These are phyloP conservation scores for Podosphaera fusca DNA, from an alignment of 2,329 filamentous ascomycete genomes.

Conservation along the genomic window DNA sequence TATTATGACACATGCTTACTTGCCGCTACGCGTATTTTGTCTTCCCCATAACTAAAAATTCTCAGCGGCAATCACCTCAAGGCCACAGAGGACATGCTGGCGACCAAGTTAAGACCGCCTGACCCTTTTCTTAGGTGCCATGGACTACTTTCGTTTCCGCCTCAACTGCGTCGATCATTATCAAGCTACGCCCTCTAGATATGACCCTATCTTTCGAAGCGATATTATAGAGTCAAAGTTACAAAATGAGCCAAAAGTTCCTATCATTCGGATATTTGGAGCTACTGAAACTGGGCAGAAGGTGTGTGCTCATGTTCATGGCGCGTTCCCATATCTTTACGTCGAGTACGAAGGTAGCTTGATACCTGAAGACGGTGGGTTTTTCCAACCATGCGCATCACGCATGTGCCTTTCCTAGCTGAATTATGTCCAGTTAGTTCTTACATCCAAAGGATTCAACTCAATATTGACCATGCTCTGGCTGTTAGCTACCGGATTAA, in stretches of 20 bases:
- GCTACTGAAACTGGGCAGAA: conserved; percentile 88
- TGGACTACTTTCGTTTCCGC: conserved; percentile 69
- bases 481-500: conserved; percentile 67
- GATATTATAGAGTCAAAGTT: conserved; percentile 34
- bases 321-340: conserved; percentile 89
- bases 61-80: not conserved
- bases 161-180: conserved; percentile 95
- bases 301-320: conserved; percentile 87
- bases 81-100: not conserved
- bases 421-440: conserved; percentile 32
- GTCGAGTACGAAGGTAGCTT: conserved; percentile 59
- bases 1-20: not conserved
- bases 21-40: not conserved
- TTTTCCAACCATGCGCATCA: not conserved
- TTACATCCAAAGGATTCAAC: conserved; percentile 56
- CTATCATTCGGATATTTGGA: conserved; percentile 76
- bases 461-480: conserved; percentile 77
- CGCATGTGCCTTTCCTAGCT: conserved; percentile 1
- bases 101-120: not conserved
- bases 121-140: conserved; percentile 11
- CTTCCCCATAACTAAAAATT: not conserved
- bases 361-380: conserved; percentile 40
- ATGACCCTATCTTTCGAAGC: conserved; percentile 58
- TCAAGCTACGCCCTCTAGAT: conserved; percentile 51
- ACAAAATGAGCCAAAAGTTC: conserved; percentile 47